phyloP scores from a whole-genome alignment of 2,329 filamentous ascomycete genomes.

The Trichophaea hybrida region DNA sequence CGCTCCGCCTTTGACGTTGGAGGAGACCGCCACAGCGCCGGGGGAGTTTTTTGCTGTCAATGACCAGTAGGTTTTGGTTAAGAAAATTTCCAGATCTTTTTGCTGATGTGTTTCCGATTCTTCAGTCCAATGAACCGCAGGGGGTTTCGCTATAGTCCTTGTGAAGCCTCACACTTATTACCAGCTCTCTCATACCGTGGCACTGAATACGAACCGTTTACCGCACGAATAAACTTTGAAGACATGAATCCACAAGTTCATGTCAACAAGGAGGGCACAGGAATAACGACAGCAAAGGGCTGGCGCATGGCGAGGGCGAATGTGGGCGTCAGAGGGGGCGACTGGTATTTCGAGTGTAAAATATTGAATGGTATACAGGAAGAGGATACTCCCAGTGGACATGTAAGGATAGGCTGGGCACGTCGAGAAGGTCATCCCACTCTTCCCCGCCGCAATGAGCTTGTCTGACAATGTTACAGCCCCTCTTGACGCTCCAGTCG shows the following conservation, averaged over 20 bases:
- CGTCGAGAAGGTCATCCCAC: slow-evolving; percentile 43
- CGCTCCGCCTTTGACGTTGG: slow-evolving; percentile 39
- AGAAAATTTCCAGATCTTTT: not conserved
- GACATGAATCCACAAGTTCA: slow-evolving; percentile 76
- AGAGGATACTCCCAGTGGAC: slow-evolving; percentile 30
- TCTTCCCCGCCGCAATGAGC: not conserved
- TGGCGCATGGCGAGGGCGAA: slow-evolving; percentile 87
- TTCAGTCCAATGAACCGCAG: slow-evolving; percentile 46
- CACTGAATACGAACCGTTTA: slow-evolving; percentile 71
- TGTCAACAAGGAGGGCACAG: slow-evolving; percentile 59
- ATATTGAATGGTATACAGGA: slow-evolving; percentile 70
- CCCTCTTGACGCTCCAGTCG: slow-evolving; percentile 66
- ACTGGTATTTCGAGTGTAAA: slow-evolving; percentile 89
- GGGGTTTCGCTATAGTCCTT: slow-evolving; percentile 76
- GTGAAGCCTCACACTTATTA: slow-evolving; percentile 73
- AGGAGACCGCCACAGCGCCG: slow-evolving; percentile 34
- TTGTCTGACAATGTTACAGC: slow-evolving; percentile 33
- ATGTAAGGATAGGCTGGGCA: slow-evolving; percentile 76
- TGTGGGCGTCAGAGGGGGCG: slow-evolving; percentile 73
- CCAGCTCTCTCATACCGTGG: slow-evolving; percentile 80
- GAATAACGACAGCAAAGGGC: slow-evolving; percentile 80
- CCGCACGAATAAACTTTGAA: slow-evolving; percentile 78
- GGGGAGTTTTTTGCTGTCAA: slow-evolving; percentile 28
- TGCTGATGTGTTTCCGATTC: not conserved
- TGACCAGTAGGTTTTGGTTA: slow-evolving; percentile 15